A percentile compares a stretch with the other conserved stretches of the same genome.
These are phyloP conservation scores for Aquilaria sinensis DNA, from an alignment of 345 rosid species.

Conservation along the genomic window DNA sequence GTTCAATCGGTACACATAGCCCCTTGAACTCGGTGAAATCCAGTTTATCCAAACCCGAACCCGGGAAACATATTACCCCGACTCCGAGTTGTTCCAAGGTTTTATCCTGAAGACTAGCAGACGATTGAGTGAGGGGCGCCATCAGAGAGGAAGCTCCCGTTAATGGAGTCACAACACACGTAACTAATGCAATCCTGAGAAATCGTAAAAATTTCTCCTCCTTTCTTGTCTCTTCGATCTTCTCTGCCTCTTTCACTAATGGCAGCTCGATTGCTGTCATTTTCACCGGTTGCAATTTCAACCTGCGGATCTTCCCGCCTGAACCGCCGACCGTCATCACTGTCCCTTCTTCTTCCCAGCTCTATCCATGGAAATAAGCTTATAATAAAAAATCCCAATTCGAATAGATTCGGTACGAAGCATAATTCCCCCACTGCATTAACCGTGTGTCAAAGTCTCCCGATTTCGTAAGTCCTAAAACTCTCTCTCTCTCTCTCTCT, in stretches of 20 bases:
- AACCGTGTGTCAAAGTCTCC: constrained; percentile 55
- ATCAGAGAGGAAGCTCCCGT: no score
- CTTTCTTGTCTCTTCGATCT: neutral
- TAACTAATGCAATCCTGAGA: no score
- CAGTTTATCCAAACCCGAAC: no score
- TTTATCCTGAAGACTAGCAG: no score
- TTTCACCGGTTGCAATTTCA: constrained; percentile 32
- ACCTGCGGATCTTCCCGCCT: constrained; percentile 20
- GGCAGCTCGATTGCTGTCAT: constrained; percentile 49
- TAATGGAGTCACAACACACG: no score
- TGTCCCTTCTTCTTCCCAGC: constrained; percentile 18
- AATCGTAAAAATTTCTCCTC: no score
- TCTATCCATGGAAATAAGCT: constrained; percentile 45
- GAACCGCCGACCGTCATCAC: constrained; percentile 14
- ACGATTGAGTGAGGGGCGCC: no score
- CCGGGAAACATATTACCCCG: no score
- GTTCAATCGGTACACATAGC: no score
- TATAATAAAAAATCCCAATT: constrained; percentile 22
- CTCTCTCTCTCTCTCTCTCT: neutral
- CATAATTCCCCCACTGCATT: constrained; percentile 29
- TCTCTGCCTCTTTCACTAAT: constrained; percentile 9
- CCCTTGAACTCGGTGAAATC: no score
- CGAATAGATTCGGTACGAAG: constrained; percentile 22
- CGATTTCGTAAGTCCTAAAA: constrained; percentile 39
- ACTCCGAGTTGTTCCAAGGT: no score